Base-by-base conservation (phyloP, 495 filamentous ascomycete genomes). In the Penicillium bialowiezense region DNA sequence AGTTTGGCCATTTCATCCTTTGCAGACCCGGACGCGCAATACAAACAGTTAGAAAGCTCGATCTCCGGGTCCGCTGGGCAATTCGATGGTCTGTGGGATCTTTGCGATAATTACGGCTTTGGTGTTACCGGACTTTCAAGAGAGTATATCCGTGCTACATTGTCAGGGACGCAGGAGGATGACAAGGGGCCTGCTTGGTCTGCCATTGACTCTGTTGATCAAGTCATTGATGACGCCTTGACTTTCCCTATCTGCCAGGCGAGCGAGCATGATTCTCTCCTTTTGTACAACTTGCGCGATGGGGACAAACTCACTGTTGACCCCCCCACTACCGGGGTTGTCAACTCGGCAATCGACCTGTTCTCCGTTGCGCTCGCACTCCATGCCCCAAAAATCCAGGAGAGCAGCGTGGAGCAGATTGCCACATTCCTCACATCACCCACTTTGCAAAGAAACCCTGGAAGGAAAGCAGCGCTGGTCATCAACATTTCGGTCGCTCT, bases 41-140 rank as follows among this genome's bases (percentile, higher is more conserved):
- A 90, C 3, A 90, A 83, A 54, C 91, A 90, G 14, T 65, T 97
- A 19, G 95, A 93, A 60, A 87, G 89, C 15, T 90, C 91, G 1
- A 97, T 99, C 58, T 92, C 91, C 3, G 92, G 82, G 51, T 87
- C 92, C n/a, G 86, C 89, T 3, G 89, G 87, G 0, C 87, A 81
- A 23, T 96, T 97, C 59, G 93, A 99, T 50, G 88, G 78, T 3
- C 78, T 99, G 17, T 99, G 93, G 93, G 93, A 97, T 45, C 78
- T 95, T 32, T 89, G 84, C 12, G 93, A 99, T 62, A 97, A 97
- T 63, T 89, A 84, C 52, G 93, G 90, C 1, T 97, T 95, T 69
- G 93, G 93, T 1, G 83, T 97, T 14, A 93, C 89, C 12, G 88
- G 92, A 15, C 74, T 96, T 26, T 81, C 95, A 5, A 74, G 83